Base-by-base conservation (phyloP, 2,329 filamentous ascomycete genomes). In the Fusarium sp. region DNA sequence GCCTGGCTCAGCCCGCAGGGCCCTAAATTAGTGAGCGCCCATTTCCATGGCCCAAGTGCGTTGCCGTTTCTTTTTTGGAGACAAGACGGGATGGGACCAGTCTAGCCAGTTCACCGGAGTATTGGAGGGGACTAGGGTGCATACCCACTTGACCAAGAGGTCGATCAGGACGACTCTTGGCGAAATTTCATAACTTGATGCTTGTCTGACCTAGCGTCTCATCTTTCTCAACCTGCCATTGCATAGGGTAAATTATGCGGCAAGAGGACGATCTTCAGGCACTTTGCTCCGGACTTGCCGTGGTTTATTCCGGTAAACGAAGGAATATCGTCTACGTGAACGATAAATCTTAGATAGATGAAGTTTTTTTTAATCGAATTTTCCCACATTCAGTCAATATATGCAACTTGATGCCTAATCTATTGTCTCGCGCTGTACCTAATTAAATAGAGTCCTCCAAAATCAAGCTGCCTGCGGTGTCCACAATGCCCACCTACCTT, bases 1-100 rank as follows among this genome's bases (percentile, higher is more conserved):
- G 56, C 69, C 62, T 60, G 65, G 59, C 61, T 56, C 51, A 63
- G 67, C 56, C 58, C 63, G 61, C 68, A 53, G 62, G 54, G 63
- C 43, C 68, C 47, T 23, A 43, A 32, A 14, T 19, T 30, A 33
- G 30, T 33, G 30, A 33, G 30, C 32, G 6, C 22, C 15, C 19
- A 39, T 41, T 48, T 22, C n/a, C 32, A 40, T 37, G 52, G 50
- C 62, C 3, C 44, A 49, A 49, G 62, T 63, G 58, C 39, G 54
- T 65, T 65, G 49, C 49, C 49, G 49, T 53, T 33, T 46, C 47
- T 40, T 61, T 46, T 53, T 65, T 56, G 32, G 44, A 62, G 55
- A 45, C 56, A 41, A 50, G 39, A 63, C 47, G 37, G 53, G 64
- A 59, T 59, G 46, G 47, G 62, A 47, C 60, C 60, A 65, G 48